These are phyloP conservation scores for Lipomyces orientalis DNA, from an alignment of 805 yeast species.

Conservation along the genomic window DNA sequence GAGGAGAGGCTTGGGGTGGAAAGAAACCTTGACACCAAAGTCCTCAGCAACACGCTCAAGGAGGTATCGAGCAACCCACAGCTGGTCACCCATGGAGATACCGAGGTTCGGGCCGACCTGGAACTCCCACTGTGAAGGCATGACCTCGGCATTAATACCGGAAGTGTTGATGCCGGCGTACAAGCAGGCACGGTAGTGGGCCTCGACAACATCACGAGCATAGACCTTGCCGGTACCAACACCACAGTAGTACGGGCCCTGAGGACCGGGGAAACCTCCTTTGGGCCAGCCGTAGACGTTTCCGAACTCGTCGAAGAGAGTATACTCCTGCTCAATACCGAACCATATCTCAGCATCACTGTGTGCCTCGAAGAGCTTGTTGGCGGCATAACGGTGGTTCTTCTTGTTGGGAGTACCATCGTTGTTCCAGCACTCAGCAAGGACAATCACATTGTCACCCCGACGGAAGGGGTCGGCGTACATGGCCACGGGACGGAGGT, in stretches of 20 bases:
- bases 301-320: constrained; percentile 89
- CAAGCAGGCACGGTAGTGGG: constrained; percentile 97
- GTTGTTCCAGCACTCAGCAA: constrained; percentile 96
- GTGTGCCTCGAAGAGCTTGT: constrained; percentile 93
- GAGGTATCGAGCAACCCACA: constrained; percentile 94
- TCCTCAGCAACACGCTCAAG: constrained; percentile 96
- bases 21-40: constrained; percentile 96
- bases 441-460: constrained; percentile 94
- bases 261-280: constrained; percentile 99
- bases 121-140: constrained; percentile 99
- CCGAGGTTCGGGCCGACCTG: constrained; percentile 99
- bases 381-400: constrained; percentile 98
- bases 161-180: constrained; percentile 89
- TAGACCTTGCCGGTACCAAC: constrained; percentile 98
- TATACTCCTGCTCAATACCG: constrained; percentile 98
- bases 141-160: constrained; percentile 99
- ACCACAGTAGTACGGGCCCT: constrained; percentile 99
- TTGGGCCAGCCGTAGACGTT: constrained; percentile 98
- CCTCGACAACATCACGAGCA: constrained; percentile 98
- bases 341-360: constrained; percentile 87
- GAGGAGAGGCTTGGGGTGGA: constrained; percentile 98
- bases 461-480: constrained; percentile 98
- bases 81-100: constrained; percentile 94
- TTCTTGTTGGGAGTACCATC: constrained; percentile 99
- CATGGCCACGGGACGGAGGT: constrained; percentile 91